Base-by-base conservation (phyloP, 1,284 basidiomycete genomes). In the Ceraceosorus guamensis region DNA sequence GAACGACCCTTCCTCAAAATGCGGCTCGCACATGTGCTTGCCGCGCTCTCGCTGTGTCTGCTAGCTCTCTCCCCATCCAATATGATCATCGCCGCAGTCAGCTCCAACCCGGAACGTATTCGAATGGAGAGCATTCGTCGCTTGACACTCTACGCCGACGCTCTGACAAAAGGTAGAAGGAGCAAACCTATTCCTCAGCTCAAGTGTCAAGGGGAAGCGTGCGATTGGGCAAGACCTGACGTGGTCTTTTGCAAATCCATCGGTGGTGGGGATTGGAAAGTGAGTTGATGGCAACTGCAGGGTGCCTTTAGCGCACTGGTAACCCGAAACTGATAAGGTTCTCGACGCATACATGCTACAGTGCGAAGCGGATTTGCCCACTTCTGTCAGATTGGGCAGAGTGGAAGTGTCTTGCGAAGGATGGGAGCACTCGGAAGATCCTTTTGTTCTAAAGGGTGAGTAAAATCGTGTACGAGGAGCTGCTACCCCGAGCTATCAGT, bases 361-460 rank as follows among this genome's bases (percentile, higher is more conserved):
- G 85, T 96, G 91, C 75, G 85, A 89, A 73, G 88, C 91, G 6
- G 91, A 96, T 72, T 79, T 96, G 7, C 91, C 91, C 2, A 83
- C 84, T 46, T 80, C 83, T 2, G 75, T 92, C 53, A 80, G 88
- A 13, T 85, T 96, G 58, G 91, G 91, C 6, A 81, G 83, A 55
- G 85, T 93, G 0, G 82, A 84, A 59, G 86, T 96, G 1, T 85
- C 83, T 18, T 96, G 91, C 68, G 91, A 96, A 79, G 91, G 91
- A 8, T 96, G 86, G 85, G 82, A 81, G 37, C 78, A 81, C 31
- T 82, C 89, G 0, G 87, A 88, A 0, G 91, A 96, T 77, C 81
- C 83, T 0, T 84, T 85, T 71, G 86, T 96, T 11, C 77, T 93
- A 56, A 89, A 89, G 80, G 89, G 89, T 87, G 33, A 46, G 48